phyloP scores from a whole-genome alignment of 352 stramenopile species.

The Paralagenidium karlingii region DNA sequence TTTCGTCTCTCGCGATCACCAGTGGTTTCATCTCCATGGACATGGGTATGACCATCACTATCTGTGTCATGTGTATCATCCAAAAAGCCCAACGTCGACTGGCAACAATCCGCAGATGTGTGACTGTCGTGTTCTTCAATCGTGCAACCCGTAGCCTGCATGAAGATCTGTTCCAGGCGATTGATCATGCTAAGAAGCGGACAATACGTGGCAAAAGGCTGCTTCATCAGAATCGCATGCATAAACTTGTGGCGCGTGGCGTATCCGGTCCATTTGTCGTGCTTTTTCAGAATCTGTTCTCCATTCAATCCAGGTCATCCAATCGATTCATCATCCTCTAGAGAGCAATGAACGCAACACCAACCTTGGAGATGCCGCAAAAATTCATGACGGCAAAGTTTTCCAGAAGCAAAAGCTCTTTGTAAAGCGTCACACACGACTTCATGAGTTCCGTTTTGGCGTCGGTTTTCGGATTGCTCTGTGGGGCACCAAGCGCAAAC shows the following conservation, averaged over 20 bases:
- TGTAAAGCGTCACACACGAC: conserved; percentile 70
- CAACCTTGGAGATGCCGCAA: conserved; percentile 78
- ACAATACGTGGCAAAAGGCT: conserved; percentile 77
- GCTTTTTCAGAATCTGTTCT: conserved; percentile 76
- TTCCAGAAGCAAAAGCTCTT: conserved; percentile 75
- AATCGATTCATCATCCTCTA: not conserved
- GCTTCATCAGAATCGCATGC: conserved; percentile 83
- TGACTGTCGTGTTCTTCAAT: conserved; percentile 76
- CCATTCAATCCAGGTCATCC: conserved; percentile 2
- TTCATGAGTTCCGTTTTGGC: conserved; percentile 45
- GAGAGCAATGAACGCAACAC: not conserved
- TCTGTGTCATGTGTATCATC: conserved; percentile 16
- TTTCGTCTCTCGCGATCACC: not conserved
- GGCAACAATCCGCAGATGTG: conserved; percentile 23
- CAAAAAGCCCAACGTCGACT: conserved; percentile 6
- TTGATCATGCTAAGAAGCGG: conserved; percentile 80
- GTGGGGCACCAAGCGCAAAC: not conserved
- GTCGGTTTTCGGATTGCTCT: conserved; percentile 34
- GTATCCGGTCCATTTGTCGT: conserved; percentile 87
- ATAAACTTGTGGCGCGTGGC: conserved; percentile 85
- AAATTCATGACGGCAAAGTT: conserved; percentile 88
- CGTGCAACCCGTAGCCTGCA: conserved; percentile 72
- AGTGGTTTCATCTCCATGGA: not conserved
- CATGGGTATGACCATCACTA: not conserved
- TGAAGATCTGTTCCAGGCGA: conserved; percentile 79